phyloP scores from a whole-genome alignment of 495 filamentous ascomycete species.

The Penicillium tannophilum region DNA sequence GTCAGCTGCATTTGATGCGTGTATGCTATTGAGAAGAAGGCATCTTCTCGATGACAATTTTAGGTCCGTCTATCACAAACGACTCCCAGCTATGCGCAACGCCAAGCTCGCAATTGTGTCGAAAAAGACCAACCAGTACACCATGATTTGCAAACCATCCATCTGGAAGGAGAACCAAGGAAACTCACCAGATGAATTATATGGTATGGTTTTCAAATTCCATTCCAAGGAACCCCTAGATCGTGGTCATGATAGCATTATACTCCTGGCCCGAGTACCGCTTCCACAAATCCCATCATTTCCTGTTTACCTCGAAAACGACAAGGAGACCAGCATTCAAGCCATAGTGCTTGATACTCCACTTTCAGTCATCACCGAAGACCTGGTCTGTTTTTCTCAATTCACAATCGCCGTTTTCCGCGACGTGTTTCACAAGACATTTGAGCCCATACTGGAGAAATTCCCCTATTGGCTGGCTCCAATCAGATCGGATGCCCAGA shows the following conservation, averaged over 20 bases:
- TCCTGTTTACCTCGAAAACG: conserved; percentile 66
- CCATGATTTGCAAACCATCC: conserved; percentile 75
- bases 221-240: conserved; percentile 58
- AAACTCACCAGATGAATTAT: conserved; percentile 58
- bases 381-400: conserved; percentile 55
- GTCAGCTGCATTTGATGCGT: conserved; percentile 87
- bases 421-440: conserved; percentile 90
- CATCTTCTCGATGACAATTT: conserved; percentile 73
- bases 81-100: conserved; percentile 83
- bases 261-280: conserved; percentile 68
- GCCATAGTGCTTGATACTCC: conserved; percentile 37
- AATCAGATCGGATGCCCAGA: conserved; percentile 1
- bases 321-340: conserved; percentile 60
- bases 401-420: conserved; percentile 78
- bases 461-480: conserved; percentile 90
- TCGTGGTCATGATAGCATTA: conserved; percentile 62
- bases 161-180: conserved; percentile 66
- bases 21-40: conserved; percentile 65
- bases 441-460: conserved; percentile 59
- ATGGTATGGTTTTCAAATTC: conserved; percentile 65
- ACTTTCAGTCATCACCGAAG: conserved; percentile 42
- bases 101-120: conserved; percentile 81
- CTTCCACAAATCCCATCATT: conserved; percentile 71
- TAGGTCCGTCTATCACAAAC: conserved; percentile 70
- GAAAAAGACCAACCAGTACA: conserved; percentile 72